Base-by-base conservation (phyloP, 495 filamentous ascomycete genomes). In the Daldinia concentrica region DNA sequence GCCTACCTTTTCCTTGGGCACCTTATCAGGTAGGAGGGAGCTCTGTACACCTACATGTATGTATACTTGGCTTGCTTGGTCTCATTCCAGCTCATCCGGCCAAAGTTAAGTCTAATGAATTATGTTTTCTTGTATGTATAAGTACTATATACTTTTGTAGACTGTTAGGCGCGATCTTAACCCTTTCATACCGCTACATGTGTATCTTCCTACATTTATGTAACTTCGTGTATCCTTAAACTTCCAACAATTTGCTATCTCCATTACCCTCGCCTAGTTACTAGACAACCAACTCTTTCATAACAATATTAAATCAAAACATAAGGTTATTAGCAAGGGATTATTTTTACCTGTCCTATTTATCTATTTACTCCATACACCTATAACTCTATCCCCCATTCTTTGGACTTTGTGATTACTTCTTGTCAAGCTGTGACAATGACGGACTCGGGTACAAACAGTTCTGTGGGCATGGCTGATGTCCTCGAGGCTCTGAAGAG, bases 401-500 rank as follows among this genome's bases (percentile, higher is more conserved):
- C 51, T n/a, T 66, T 43, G 22, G 9, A 54, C 26, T 39, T 60
- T 54, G 52, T 54, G 22, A 29, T 45, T 30, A 62, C 62, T 32
- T 27, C 39, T 64, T 43, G 27, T 58, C 52, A 19, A 60, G 37
- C 24, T 60, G 52, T 72, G 51, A 71, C 34, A 57, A 78, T 78
- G 74, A 72, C 72, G 29, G 73, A 61, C 54, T 70, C 75, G 30
- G 64, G 64, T 39, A 63, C 62, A 41, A 57, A 55, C 4, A 62
- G 62, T 54, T 73, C 54, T 43, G 62, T 68, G 50, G 68, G 80
- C 55, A 79, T 87, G 65, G 80, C 79, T n/a, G 83, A 87, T 68
- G 83, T 91, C 58, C 81, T 88, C 45, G 70, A 79, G 15, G 81
- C 79, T 26, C 69, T 91, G 52, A 84, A 82, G 66, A 76, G 77